Base-by-base conservation (phyloP, 352 stramenopile species). In the Globisporangium splendens region DNA sequence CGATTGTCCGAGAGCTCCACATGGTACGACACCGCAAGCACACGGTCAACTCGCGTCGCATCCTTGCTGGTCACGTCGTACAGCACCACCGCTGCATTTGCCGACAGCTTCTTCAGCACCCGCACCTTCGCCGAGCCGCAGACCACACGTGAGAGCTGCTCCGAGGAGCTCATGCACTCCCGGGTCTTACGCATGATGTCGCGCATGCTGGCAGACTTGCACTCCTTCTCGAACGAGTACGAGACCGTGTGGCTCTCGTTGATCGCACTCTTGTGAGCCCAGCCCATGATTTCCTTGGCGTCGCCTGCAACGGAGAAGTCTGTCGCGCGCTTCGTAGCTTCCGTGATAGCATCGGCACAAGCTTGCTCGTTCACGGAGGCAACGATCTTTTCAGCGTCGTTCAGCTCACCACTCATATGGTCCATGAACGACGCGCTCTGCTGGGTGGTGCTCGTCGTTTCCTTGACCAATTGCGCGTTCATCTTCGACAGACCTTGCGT, bases 401-500 rank as follows among this genome's bases (percentile, higher is more conserved):
- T 56, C 2, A 54, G 54, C 15, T 57, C 60, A 39, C 28, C 24
- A 13, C 21, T 39, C 31, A 47, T 38, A 20, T 52, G 24, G 15
- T 10, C 8, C 44, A 62, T 35, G 15, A 43, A 35, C 14, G 41
- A n/a, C 4, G 53, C 41, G 28, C 46, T 49, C 48, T 66, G 53
- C 28, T 66, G 33, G 11, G 18, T 28, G 17, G 43, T 10, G 54
- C 70, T 79, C 15, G 50, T 72, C 10, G 65, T 70, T 46, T 76
- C 63, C 6, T 48, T 65, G 33, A 70, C 67, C 52, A 86, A 66
- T 39, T 65, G 55, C 42, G 67, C 64, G 61, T 86, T 85, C 50
- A 81, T 65, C 38, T 59, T 69, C 11, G 73, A 62, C 7, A 88
- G 65, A 6, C 70, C 69, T 22, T 68, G 61, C 8, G 76, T 61